Evolutionary conservation across 257 asterid genomes (phyloP).

Genomic region (Avicennia marina): DNA sequence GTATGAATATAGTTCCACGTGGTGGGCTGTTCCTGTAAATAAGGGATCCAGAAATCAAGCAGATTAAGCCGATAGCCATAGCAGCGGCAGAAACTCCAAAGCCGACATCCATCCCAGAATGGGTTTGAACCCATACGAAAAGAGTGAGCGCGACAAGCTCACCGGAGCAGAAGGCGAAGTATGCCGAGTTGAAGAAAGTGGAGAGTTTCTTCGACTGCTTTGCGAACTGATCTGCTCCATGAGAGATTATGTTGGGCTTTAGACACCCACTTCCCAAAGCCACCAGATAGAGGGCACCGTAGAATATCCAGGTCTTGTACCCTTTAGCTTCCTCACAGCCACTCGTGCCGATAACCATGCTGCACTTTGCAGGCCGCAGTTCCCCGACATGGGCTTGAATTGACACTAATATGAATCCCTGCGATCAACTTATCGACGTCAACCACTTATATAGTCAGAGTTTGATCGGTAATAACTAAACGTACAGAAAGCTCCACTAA

Average conservation of each 20-base stretch:
- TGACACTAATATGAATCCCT: conserved; percentile 59
- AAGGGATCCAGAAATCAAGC: conserved; percentile 46
- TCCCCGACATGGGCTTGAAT: conserved; percentile 54
- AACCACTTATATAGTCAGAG: too few species aligned
- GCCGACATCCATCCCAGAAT: conserved; percentile 68
- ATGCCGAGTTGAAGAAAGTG: conserved; percentile 70
- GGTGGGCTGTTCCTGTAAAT: conserved; percentile 49
- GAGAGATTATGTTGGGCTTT: conserved; percentile 73
- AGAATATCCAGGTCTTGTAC: conserved; percentile 55
- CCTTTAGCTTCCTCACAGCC: conserved; percentile 46
- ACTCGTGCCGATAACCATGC: conserved; percentile 2
- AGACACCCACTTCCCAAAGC: conserved; percentile 74
- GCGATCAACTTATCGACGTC: not conserved
- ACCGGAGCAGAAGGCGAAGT: conserved; percentile 66
- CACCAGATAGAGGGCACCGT: conserved; percentile 55
- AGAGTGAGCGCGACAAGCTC: conserved; percentile 67
- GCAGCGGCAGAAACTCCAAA: conserved; percentile 71
- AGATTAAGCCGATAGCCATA: conserved; percentile 54
- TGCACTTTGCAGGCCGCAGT: conserved; percentile 49
- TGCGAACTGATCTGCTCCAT: conserved; percentile 64
- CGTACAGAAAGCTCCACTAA: conserved; percentile 60
- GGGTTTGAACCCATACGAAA: conserved; percentile 69
- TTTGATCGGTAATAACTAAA: too few species aligned
- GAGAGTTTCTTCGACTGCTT: conserved; percentile 47
- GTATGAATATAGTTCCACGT: conserved; percentile 52